Base-by-base conservation (phyloP, 495 filamentous ascomycete species). In the Rostrohypoxylon terebratum region DNA sequence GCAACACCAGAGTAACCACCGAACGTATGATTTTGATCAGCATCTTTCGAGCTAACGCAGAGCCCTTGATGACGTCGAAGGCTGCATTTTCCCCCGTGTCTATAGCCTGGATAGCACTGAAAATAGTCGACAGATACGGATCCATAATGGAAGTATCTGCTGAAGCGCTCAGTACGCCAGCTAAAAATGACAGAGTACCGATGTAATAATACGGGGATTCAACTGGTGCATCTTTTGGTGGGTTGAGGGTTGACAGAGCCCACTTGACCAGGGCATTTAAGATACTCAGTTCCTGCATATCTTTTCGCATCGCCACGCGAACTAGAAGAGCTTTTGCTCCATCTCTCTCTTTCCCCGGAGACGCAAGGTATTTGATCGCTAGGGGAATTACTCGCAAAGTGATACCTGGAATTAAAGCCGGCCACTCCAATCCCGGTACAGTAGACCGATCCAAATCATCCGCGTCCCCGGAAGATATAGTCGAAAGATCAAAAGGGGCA, bases 401-500 rank as follows among this genome's bases (percentile, higher is more conserved):
- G 48, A 97, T 84, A n/a, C 85, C 84, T 0, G 96, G 94, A 10
- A 93, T 80, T 25, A 87, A 75, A 4, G 60, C 23, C 0, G 89
- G 85, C 78, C 85, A 85, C 40, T 77, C 70, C 18, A 90, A 79
- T 9, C 81, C 82, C 4, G 77, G 63, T 7, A 81, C 74, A 10
- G 20, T 36, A 9, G 76, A 73, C 16, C 76, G 66, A 47, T 77
- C 74, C 28, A 79, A 76, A n/a, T 83, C 79, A 9, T 80, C 81
- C 0, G 77, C 72, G 4, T 82, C 78, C 38, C 80, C 83, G 9
- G 90, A 90, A 3, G 95, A 97, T 61, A 99, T 92, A 7, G 91
- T 93, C 18, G 89, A 84, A 58, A 99, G 83, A 72, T 97, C 95
- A 79, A 98, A 98, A 0, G 96, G 96, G 11, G 92, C 92, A n/a